These are phyloP conservation scores for Fusarium oligoseptatum DNA, from an alignment of 2,329 filamentous ascomycete genomes.

Conservation along the genomic window DNA sequence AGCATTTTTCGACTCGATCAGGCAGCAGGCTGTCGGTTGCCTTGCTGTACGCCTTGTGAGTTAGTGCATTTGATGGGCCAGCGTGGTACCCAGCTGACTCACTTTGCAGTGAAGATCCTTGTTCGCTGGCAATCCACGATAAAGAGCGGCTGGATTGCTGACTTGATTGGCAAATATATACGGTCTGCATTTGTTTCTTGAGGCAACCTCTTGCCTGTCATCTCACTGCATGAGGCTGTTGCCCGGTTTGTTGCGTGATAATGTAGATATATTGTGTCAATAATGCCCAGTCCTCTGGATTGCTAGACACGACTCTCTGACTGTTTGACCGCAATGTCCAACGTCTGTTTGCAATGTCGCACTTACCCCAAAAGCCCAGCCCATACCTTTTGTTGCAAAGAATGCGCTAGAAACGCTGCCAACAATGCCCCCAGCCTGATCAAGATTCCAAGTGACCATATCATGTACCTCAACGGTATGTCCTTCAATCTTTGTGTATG, in stretches of 20 bases:
- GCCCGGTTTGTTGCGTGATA: neutral
- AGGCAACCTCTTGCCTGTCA: neutral
- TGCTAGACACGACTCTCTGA: neutral
- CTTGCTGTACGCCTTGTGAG: neutral
- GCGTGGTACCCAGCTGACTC: neutral
- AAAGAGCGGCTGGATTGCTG: neutral
- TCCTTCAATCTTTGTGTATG: neutral
- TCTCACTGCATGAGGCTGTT: neutral
- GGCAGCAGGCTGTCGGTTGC: neutral
- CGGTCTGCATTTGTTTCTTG: neutral
- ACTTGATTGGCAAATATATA: neutral
- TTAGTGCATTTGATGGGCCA: neutral
- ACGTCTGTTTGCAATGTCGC: neutral
- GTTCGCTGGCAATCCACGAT: neutral
- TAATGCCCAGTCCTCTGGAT: neutral
- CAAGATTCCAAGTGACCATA: neutral
- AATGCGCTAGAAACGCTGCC: neutral
- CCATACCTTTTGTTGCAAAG: neutral
- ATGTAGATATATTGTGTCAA: neutral
- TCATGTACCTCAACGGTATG: neutral
- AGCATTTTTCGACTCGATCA: neutral
- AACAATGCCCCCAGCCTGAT: neutral
- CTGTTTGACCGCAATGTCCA: neutral
- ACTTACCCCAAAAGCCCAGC: neutral
- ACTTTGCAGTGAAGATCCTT: neutral